These are phyloP conservation scores for Xylaria sp. DNA, from an alignment of 2,329 filamentous ascomycete genomes.

Conservation along the genomic window DNA sequence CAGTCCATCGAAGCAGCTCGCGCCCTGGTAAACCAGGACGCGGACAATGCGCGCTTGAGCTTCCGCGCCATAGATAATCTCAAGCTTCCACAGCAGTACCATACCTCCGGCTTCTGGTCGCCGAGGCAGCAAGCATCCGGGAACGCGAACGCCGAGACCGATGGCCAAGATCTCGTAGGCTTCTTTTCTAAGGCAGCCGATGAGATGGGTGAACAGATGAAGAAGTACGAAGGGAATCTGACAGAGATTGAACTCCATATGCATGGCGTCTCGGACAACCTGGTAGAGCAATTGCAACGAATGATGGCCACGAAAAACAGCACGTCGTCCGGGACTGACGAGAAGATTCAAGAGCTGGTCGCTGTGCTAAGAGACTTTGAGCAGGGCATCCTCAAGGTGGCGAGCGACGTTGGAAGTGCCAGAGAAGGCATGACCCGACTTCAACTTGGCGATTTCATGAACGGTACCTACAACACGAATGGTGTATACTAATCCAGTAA, in stretches of 20 bases:
- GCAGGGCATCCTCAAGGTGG: slow-evolving; percentile 70
- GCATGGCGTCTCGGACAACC: slow-evolving; percentile 68
- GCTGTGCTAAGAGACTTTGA: slow-evolving; percentile 72
- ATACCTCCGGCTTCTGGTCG: slow-evolving; percentile 57
- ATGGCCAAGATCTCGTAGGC: slow-evolving; percentile 68
- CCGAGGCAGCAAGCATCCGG: slow-evolving; percentile 53
- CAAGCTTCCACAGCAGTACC: slow-evolving; percentile 60
- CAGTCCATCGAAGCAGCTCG: slow-evolving; percentile 56
- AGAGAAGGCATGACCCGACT: slow-evolving; percentile 70
- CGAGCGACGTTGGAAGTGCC: slow-evolving; percentile 66
- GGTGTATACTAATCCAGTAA: slow-evolving; percentile 44
- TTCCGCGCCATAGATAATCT: slow-evolving; percentile 60
- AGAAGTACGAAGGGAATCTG: slow-evolving; percentile 66
- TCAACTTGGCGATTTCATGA: slow-evolving; percentile 60
- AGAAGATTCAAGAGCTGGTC: slow-evolving; percentile 62
- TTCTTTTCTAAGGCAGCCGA: slow-evolving; percentile 72
- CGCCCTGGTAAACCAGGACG: slow-evolving; percentile 54
- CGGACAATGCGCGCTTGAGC: slow-evolving; percentile 55
- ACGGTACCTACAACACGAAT: slow-evolving; percentile 43
- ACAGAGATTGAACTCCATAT: slow-evolving; percentile 73
- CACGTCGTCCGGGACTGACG: slow-evolving; percentile 53
- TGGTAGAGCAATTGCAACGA: slow-evolving; percentile 69
- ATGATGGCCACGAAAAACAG: slow-evolving; percentile 55
- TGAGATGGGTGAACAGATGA: slow-evolving; percentile 68
- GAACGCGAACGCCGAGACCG: slow-evolving; percentile 56